A percentile compares a stretch with the other conserved stretches of the same genome.
Conservation (phyloP, 129 eudicot species). For the Chrysanthemum lavandulifolium region DNA sequence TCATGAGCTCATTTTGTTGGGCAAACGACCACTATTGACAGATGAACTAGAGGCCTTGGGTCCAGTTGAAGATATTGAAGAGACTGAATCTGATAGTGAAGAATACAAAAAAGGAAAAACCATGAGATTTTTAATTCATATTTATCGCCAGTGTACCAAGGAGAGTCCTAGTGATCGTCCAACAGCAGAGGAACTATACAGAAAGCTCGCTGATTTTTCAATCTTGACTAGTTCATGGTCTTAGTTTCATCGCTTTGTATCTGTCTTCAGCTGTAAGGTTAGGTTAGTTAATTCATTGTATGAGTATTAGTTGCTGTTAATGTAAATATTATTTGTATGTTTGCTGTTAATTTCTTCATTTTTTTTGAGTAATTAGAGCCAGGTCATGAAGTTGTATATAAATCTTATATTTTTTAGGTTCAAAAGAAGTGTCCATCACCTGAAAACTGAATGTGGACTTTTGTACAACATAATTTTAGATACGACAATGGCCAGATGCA, state of each 20-base stretch:
- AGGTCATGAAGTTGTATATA: no score
- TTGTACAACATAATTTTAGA: no score
- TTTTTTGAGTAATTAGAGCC: no score
- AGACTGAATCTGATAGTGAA: constrained; percentile 31
- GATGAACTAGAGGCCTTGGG: constrained; percentile 59
- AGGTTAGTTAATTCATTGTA: neutral
- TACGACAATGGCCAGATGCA: no score
- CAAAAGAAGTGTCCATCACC: no score
- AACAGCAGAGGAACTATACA: constrained; percentile 50
- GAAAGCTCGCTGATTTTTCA: constrained; percentile 39
- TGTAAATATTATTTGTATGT: neutral
- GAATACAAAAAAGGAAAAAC: constrained; percentile 23
- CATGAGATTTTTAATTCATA: constrained; percentile 48
- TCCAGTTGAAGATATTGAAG: constrained; percentile 38
- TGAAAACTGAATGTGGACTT: no score
- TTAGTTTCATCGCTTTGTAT: neutral
- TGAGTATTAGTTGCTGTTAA: constrained; percentile 5
- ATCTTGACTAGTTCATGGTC: constrained; percentile 21
- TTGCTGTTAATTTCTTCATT: no score
- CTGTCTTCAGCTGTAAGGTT: constrained; percentile 5
- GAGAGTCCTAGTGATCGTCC: constrained; percentile 74
- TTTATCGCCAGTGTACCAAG: constrained; percentile 53
- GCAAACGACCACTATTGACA: constrained; percentile 66
- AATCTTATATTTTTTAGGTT: no score
- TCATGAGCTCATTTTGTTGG: constrained; percentile 56